phyloP scores from a whole-genome alignment of 768 basidiomycete genomes.

The Nidularia sp. region DNA sequence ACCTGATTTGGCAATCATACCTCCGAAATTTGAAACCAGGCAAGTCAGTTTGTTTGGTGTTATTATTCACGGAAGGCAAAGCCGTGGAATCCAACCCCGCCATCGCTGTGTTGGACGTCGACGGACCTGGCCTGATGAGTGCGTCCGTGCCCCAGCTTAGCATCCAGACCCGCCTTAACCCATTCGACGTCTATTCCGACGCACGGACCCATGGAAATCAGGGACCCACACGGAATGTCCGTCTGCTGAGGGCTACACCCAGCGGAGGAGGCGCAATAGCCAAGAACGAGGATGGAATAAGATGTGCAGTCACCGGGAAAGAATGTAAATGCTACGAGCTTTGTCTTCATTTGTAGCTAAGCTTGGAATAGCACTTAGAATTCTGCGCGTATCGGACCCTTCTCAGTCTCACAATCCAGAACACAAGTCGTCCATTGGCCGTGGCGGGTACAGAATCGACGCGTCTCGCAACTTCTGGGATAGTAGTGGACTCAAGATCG shows the following conservation, averaged over 20 bases:
- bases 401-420: slow-evolving; percentile 33
- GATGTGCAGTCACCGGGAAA: slow-evolving; percentile 74
- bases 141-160: slow-evolving; percentile 16
- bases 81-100: too few species aligned
- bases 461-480: slow-evolving; percentile 76
- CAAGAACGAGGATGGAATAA: slow-evolving; percentile 58
- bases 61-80: too few species aligned
- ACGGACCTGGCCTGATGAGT: slow-evolving; percentile 7
- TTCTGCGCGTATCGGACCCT: slow-evolving; percentile 53
- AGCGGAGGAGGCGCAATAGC: slow-evolving; percentile 66
- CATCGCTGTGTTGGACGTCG: too few species aligned
- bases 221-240: slow-evolving; percentile 48
- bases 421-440: slow-evolving; percentile 49
- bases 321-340: slow-evolving; percentile 49
- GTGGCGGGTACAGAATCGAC: slow-evolving; percentile 66
- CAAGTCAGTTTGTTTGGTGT: too few species aligned
- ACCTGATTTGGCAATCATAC: too few species aligned
- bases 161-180: slow-evolving; percentile 18
- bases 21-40: too few species aligned
- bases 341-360: not conserved
- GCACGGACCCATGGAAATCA: slow-evolving; percentile 34
- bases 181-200: slow-evolving; percentile 35
- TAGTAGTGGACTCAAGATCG: slow-evolving; percentile 72
- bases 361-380: slow-evolving; percentile 44
- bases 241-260: slow-evolving; percentile 54